Evolutionary conservation across 495 filamentous ascomycete species (phyloP).

Genomic region (Lasiosphaeris hirsuta): DNA sequence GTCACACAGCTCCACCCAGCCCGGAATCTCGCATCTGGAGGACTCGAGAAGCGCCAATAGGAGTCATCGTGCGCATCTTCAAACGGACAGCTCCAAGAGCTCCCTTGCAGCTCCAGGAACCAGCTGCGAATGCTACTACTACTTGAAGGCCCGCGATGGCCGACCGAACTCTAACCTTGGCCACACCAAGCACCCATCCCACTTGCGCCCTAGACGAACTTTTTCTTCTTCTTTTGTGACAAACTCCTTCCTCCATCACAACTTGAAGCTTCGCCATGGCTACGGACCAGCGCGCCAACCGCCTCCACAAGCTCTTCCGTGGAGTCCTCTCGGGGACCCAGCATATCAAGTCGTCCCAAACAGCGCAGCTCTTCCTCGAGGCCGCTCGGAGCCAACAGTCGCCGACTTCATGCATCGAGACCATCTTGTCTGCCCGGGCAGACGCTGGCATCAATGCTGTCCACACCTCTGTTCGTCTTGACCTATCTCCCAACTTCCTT

Average conservation of each 20-base stretch:
- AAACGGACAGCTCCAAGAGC: too few species aligned
- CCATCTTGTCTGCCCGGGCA: constrained; percentile 46
- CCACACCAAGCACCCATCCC: too few species aligned
- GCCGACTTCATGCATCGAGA: constrained; percentile 50
- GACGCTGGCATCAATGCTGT: constrained; percentile 44
- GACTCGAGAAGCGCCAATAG: background rate
- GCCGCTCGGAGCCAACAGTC: constrained; percentile 51
- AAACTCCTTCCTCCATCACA: background rate
- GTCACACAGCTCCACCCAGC: background rate
- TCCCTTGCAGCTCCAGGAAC: too few species aligned
- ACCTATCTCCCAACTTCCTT: constrained; percentile 51
- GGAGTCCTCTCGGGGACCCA: constrained; percentile 28
- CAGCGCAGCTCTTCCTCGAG: constrained; percentile 60
- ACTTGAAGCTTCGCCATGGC: constrained; percentile 1
- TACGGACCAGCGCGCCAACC: constrained; percentile 12
- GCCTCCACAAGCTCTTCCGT: constrained; percentile 30
- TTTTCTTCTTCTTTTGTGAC: too few species aligned
- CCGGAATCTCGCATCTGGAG: background rate
- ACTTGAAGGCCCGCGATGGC: too few species aligned
- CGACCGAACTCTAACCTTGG: too few species aligned
- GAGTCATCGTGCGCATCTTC: background rate
- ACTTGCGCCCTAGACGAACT: too few species aligned
- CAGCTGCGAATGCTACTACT: too few species aligned
- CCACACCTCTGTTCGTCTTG: constrained; percentile 45
- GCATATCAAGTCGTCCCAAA: constrained; percentile 20